These are phyloP conservation scores for Xylaria palmicola DNA, from an alignment of 495 filamentous ascomycete genomes.

Conservation along the genomic window DNA sequence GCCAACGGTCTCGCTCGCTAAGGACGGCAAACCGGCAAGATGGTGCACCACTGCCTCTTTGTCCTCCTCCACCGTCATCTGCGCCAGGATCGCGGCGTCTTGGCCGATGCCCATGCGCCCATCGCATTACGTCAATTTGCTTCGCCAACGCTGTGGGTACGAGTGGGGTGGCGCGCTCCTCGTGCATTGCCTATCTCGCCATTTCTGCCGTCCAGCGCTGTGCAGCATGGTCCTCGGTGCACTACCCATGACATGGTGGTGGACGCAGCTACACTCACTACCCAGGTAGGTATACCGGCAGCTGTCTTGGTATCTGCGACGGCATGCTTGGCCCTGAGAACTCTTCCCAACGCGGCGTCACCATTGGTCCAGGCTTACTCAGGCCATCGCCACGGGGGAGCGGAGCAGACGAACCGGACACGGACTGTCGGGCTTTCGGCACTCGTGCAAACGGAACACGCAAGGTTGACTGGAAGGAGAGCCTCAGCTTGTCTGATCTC, in stretches of 20 bases:
- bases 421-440: constrained; percentile 1
- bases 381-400: constrained; percentile 1
- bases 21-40: constrained; percentile 15
- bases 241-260: too few species aligned
- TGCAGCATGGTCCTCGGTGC: too few species aligned
- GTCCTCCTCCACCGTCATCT: background rate
- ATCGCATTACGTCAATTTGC: constrained; percentile 16
- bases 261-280: too few species aligned
- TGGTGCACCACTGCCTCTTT: background rate
- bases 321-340: background rate
- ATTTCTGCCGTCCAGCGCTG: background rate
- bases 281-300: too few species aligned
- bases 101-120: constrained; percentile 1
- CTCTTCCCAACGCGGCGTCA: background rate
- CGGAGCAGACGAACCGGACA: background rate
- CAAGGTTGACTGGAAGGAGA: background rate
- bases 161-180: background rate
- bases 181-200: background rate
- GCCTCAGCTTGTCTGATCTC: background rate
- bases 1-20: constrained; percentile 12
- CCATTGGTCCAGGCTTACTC: background rate
- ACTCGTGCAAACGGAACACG: background rate
- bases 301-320: background rate
- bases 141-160: constrained; percentile 6
- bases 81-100: constrained; percentile 2